Conservation (phyloP, 345 rosid species). For the Conringia planisiliqua region DNA sequence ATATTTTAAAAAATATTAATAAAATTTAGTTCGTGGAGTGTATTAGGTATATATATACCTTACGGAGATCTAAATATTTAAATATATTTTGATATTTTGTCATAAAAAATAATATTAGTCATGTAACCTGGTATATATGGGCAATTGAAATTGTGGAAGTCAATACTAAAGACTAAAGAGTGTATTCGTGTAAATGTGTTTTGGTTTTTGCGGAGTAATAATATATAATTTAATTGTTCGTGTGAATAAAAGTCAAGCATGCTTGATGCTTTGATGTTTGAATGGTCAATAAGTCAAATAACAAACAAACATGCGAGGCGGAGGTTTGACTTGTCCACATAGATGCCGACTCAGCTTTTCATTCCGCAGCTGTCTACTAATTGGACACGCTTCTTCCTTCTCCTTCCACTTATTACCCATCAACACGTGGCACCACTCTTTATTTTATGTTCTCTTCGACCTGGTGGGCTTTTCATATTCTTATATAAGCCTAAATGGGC, state of each 20-base stretch:
- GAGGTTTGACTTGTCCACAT: conserved; percentile 24
- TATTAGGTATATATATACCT: conserved; percentile 15
- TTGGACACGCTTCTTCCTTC: conserved; percentile 29
- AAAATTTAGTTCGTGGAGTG: background rate
- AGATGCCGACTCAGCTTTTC: conserved; percentile 20
- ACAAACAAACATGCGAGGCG: conserved; percentile 11
- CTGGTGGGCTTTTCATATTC: background rate
- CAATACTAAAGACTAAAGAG: background rate
- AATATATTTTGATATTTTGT: background rate
- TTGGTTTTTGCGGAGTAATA: background rate
- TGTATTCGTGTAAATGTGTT: background rate
- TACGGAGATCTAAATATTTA: background rate
- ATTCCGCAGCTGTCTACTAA: conserved; percentile 24
- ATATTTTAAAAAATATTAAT: background rate
- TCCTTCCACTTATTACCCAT: background rate
- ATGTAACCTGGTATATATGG: background rate
- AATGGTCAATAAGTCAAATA: conserved; percentile 24
- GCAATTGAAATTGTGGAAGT: background rate
- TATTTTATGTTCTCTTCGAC: background rate
- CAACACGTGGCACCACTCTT: conserved; percentile 8
- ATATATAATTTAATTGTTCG: background rate
- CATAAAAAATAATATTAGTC: background rate
- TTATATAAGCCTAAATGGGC: background rate
- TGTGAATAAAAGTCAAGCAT: background rate
- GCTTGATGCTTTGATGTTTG: background rate